Evolutionary conservation across 495 filamentous ascomycete species (phyloP), one percentile per base, ranked within the genome.

Genomic region (Hapsidospora chrysogenum): DNA sequence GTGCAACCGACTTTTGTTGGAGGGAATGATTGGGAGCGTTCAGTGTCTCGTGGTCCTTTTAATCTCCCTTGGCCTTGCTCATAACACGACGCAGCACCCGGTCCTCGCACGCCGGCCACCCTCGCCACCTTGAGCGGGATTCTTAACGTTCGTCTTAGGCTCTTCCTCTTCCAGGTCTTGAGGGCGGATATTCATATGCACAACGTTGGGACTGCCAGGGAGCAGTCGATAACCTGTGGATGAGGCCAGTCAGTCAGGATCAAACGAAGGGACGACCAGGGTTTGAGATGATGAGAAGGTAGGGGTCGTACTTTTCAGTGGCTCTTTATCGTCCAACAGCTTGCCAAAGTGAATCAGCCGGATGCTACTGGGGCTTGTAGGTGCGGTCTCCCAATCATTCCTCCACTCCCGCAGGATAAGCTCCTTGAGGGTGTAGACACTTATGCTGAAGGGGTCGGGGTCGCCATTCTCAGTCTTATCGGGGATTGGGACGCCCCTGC

Each of bases 331-430:
- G 45, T 87, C 85, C 35, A 93, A 52, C 54, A 92, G 55, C 50
- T 86, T 80, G 9, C 85, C 85, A 56, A 87, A 86, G 18, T 78
- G 80, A 41, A 94, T 94, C 47, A 94, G 57, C 35, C 85, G 68
- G 56, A 94, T 94, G 14, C 73, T 76, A 42, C 74, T 83, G 6
- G 85, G 85, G 43, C 76, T 82, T 19, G 80, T 72, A 0, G 85
- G 85, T 44, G 78, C 73, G 13, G 73, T 58, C 48, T 92, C 85
- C 85, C 85, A 94, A 49, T 94, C 85, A 43, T 75, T 73, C 44
- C 81, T 66, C 85, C 85, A 94, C 46, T 92, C 85, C 46, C 81
- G 60, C 65, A 85, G 70, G 41, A 94, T 92, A 53, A 93, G 57
- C 50, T 94, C 85, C 54, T 94, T 94, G 35, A 94, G 50, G 6